These are phyloP conservation scores for Cylindrodendrum hubeiense DNA, from an alignment of 2,329 filamentous ascomycete species.

Conservation along the genomic window DNA sequence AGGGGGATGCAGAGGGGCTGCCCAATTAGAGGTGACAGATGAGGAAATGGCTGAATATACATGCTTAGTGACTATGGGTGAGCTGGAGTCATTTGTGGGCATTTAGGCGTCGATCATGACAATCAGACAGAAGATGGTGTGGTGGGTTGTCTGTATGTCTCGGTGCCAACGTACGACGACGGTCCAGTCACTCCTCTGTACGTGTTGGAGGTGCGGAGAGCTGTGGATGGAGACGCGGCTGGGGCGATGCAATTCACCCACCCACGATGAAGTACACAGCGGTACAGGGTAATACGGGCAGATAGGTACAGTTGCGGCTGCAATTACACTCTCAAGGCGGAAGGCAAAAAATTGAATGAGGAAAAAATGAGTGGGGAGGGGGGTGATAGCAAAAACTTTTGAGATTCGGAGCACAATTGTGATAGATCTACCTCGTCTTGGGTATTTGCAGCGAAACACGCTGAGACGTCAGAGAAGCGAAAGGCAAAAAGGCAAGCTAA, in stretches of 20 bases:
- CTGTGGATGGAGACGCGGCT: background rate
- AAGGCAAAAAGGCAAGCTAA: background rate
- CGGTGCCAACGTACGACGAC: background rate
- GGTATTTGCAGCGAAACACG: too few species aligned
- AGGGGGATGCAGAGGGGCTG: conserved; percentile 13
- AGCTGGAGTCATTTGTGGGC: conserved; percentile 3
- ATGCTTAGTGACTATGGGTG: background rate
- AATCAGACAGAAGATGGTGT: conserved; percentile 12
- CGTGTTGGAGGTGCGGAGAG: background rate
- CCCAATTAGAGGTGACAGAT: conserved; percentile 11
- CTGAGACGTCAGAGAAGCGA: background rate
- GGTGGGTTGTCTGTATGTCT: conserved; percentile 1
- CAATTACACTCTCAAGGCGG: background rate
- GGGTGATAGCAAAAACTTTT: too few species aligned
- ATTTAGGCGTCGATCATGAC: conserved; percentile 14
- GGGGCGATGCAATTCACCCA: too few species aligned
- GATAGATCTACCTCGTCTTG: too few species aligned
- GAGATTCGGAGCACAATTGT: too few species aligned
- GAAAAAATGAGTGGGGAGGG: background rate
- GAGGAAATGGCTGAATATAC: background rate
- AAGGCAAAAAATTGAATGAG: background rate
- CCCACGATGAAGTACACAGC: background rate
- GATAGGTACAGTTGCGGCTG: background rate
- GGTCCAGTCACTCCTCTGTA: background rate
- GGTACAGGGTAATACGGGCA: background rate